Evolutionary conservation across 2,329 filamentous ascomycete genomes (phyloP).

Genomic region (Hypoxylon rubiginosum): DNA sequence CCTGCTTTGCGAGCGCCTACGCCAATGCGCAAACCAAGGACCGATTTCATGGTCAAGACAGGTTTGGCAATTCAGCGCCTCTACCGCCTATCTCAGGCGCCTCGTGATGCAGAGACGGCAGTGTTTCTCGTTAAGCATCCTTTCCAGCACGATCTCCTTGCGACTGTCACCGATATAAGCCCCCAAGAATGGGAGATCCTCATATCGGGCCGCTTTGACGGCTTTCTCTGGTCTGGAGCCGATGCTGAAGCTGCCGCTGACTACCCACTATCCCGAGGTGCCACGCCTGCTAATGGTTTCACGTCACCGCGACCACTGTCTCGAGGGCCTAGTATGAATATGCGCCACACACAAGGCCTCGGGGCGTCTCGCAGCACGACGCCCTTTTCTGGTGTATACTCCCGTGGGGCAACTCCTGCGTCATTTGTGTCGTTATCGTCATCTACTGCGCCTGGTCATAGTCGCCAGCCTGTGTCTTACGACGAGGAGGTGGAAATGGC

Average conservation of each 20-base stretch:
- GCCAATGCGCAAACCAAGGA: conserved; percentile 73
- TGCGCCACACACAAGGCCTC: conserved; percentile 58
- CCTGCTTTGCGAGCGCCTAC: conserved; percentile 75
- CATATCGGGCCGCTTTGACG: conserved; percentile 92
- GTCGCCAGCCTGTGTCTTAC: conserved; percentile 78
- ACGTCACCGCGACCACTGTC: conserved; percentile 56
- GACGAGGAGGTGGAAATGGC: conserved; percentile 96
- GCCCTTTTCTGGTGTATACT: conserved; percentile 65
- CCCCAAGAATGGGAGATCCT: conserved; percentile 97
- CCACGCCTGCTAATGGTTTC: conserved; percentile 66
- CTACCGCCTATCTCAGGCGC: conserved; percentile 79
- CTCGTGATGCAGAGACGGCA: conserved; percentile 87
- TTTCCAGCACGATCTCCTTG: conserved; percentile 84
- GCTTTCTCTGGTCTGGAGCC: conserved; percentile 93
- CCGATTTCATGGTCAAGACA: conserved; percentile 80
- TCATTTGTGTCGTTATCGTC: conserved; percentile 62
- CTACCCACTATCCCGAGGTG: conserved; percentile 62
- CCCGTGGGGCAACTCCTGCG: conserved; percentile 67
- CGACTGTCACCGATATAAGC: conserved; percentile 89
- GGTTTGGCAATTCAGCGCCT: conserved; percentile 85
- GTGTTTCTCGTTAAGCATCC: conserved; percentile 89
- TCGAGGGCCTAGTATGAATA: conserved; percentile 55
- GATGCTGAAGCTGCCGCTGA: conserved; percentile 71
- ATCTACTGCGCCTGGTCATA: conserved; percentile 55
- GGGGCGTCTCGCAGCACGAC: conserved; percentile 61